These are phyloP conservation scores for Epichloe hybrida DNA, from an alignment of 2,329 filamentous ascomycete genomes.

Conservation along the genomic window DNA sequence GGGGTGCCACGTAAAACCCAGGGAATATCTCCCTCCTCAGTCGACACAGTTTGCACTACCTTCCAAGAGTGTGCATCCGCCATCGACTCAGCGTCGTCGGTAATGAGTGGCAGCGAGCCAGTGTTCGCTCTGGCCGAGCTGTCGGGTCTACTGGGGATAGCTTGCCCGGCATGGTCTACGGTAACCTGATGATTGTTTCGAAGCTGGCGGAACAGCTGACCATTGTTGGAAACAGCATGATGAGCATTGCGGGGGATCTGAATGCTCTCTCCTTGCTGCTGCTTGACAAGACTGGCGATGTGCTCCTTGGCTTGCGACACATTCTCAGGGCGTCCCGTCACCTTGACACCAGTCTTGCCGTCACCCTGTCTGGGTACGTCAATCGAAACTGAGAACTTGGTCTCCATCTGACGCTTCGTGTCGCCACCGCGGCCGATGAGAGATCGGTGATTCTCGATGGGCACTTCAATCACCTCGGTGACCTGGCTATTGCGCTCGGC, in stretches of 20 bases:
- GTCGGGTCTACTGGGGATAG: conserved; percentile 57
- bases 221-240: conserved; percentile 74
- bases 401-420: conserved; percentile 70
- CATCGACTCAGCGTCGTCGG: conserved; percentile 58
- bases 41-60: conserved; percentile 49
- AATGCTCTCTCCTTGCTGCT: conserved; percentile 79
- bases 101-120: conserved; percentile 72
- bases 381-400: conserved; percentile 71
- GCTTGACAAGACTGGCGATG: conserved; percentile 65
- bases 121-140: conserved; percentile 42
- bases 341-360: conserved; percentile 71
- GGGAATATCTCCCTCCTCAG: conserved; percentile 61
- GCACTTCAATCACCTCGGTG: conserved; percentile 65
- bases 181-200: conserved; percentile 77
- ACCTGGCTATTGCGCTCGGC: conserved; percentile 73
- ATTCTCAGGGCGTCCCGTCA: conserved; percentile 63
- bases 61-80: conserved; percentile 72
- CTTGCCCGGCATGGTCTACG: conserved; percentile 77
- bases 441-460: conserved; percentile 76
- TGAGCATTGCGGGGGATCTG: conserved; percentile 66
- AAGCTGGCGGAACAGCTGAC: conserved; percentile 84
- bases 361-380: conserved; percentile 87
- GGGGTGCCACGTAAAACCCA: conserved; percentile 73
- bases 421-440: conserved; percentile 90
- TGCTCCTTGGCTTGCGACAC: conserved; percentile 81